Evolutionary conservation across 345 rosid species (phyloP).

Genomic region (Capsella bursapastoris): DNA sequence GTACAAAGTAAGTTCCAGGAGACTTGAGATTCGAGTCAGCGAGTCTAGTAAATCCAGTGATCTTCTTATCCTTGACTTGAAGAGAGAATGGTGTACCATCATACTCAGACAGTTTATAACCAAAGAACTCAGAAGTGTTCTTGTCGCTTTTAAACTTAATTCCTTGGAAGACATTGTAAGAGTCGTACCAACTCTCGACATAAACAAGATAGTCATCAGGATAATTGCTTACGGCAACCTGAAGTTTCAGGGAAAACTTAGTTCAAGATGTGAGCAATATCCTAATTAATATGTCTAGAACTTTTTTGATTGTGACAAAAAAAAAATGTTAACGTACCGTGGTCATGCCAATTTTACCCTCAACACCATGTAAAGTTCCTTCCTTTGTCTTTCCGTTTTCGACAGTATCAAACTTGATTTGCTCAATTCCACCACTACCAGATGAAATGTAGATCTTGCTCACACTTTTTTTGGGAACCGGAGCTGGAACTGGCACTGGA

Average conservation of each 20-base stretch:
- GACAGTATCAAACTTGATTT: constrained; percentile 5
- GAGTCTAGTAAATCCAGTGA: background rate
- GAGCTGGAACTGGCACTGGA: background rate
- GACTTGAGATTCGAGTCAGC: background rate
- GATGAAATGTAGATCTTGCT: background rate
- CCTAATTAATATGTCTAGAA: background rate
- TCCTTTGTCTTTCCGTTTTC: background rate
- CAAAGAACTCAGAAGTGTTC: background rate
- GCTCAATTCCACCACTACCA: background rate
- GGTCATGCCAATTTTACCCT: background rate
- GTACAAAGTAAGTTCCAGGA: constrained; percentile 13
- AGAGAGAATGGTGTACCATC: constrained; percentile 18
- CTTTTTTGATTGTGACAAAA: too few relatives aligned
- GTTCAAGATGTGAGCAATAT: background rate
- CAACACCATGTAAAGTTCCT: background rate
- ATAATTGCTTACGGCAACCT: background rate
- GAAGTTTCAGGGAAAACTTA: background rate
- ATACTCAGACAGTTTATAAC: background rate
- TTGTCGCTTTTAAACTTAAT: constrained; percentile 9
- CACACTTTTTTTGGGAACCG: background rate
- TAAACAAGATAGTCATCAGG: constrained; percentile 5
- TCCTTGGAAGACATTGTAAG: background rate
- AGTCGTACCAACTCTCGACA: constrained; percentile 4
- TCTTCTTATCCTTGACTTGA: constrained; percentile 3
- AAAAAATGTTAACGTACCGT: background rate